Evolutionary conservation across 495 filamentous ascomycete genomes (phyloP).

Genomic region (Hypoxylon lenormandii): DNA sequence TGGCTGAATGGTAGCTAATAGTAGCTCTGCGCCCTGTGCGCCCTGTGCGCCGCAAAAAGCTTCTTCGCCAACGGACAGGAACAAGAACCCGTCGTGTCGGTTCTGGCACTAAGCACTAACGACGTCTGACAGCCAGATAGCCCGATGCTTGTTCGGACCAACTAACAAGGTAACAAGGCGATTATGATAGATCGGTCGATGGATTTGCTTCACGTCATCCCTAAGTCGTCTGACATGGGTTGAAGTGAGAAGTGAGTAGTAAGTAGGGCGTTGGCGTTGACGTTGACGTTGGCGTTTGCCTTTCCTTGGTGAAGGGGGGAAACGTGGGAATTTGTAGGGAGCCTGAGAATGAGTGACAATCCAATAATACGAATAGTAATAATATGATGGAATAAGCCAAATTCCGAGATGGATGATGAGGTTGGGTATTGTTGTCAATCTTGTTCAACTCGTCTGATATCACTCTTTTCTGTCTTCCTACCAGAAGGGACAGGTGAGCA

Average conservation of each 20-base stretch:
- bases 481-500: slow-evolving; percentile 16
- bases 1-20: no score
- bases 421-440: slow-evolving; percentile 11
- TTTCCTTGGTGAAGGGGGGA: neutral
- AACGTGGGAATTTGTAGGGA: slow-evolving; percentile 7
- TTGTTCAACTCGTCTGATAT: slow-evolving; percentile 35
- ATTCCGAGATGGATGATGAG: slow-evolving; percentile 11
- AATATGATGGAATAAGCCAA: slow-evolving; percentile 3
- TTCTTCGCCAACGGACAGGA: slow-evolving; percentile 28
- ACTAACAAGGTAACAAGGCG: no score
- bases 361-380: no score
- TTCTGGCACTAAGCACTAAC: slow-evolving; percentile 30
- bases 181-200: slow-evolving; percentile 1
- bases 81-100: slow-evolving; percentile 36
- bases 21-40: neutral
- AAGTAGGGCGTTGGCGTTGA: neutral
- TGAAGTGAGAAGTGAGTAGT: neutral
- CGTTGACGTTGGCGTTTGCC: no score
- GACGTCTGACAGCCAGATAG: slow-evolving; percentile 10
- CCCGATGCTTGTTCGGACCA: no score
- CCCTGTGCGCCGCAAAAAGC: neutral
- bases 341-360: slow-evolving; percentile 3
- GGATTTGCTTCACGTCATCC: slow-evolving; percentile 4
- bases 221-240: neutral
- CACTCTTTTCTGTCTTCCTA: slow-evolving; percentile 24